phyloP scores from a whole-genome alignment of 2,329 filamentous ascomycete species.

The Ceratocystis eucalypticola region DNA sequence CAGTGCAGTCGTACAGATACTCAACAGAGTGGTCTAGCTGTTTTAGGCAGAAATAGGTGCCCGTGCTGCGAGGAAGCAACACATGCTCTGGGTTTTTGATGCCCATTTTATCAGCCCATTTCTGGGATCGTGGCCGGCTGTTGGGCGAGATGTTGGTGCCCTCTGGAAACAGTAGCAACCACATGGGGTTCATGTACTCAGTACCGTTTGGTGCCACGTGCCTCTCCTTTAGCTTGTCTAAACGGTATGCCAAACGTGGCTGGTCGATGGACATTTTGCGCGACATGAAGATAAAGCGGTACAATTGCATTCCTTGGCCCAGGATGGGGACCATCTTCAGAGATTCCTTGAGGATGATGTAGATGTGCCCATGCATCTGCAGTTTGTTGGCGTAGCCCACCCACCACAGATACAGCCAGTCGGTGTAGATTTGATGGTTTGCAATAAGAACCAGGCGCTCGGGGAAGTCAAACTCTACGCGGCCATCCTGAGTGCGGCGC shows the following conservation, averaged over 20 bases:
- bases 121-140: conserved; percentile 54
- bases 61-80: conserved; percentile 67
- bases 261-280: conserved; percentile 74
- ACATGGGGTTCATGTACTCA: conserved; percentile 63
- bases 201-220: conserved; percentile 41
- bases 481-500: conserved; percentile 53
- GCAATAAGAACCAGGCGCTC: conserved; percentile 72
- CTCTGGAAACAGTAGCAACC: conserved; percentile 77
- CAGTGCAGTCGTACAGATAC: conserved; percentile 83
- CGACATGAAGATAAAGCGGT: conserved; percentile 84
- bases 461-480: conserved; percentile 65
- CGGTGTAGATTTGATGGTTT: conserved; percentile 84
- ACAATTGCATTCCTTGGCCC: conserved; percentile 71
- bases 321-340: conserved; percentile 69
- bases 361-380: conserved; percentile 70
- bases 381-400: conserved; percentile 67
- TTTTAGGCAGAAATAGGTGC: conserved; percentile 64
- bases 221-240: conserved; percentile 52
- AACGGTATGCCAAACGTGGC: conserved; percentile 57
- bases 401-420: conserved; percentile 93
- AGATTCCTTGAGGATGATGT: conserved; percentile 82
- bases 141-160: conserved; percentile 68
- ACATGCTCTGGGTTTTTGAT: conserved; percentile 60
- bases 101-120: conserved; percentile 65
- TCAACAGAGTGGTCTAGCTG: conserved; percentile 62